Conservation (phyloP, 768 basidiomycete genomes). For the Boletales sp. region DNA sequence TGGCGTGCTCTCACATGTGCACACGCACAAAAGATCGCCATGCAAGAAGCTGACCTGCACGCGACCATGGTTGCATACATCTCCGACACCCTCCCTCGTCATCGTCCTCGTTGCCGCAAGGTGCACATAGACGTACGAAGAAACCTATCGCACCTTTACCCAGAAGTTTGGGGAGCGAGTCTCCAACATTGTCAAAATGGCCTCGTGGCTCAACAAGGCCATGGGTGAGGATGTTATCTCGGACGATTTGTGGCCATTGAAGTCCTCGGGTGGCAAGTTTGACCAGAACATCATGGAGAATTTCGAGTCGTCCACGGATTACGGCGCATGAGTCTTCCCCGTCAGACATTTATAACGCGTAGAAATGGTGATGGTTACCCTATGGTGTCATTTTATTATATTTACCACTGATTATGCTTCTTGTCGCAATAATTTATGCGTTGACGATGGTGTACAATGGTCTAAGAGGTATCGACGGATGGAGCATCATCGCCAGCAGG, state of each 20-base stretch:
- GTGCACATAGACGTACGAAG: slow-evolving; percentile 31
- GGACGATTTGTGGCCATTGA: slow-evolving; percentile 54
- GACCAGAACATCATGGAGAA: slow-evolving; percentile 45
- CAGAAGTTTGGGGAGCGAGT: slow-evolving; percentile 36
- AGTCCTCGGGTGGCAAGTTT: slow-evolving; percentile 41
- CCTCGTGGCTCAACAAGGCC: slow-evolving; percentile 37
- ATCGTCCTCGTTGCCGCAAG: slow-evolving; percentile 42
- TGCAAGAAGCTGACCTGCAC: slow-evolving; percentile 31
- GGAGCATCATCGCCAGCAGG: slow-evolving; percentile 23
- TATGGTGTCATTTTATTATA: slow-evolving; percentile 22
- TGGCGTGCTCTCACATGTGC: slow-evolving; percentile 55
- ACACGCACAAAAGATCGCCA: slow-evolving; percentile 36
- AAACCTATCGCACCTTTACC: slow-evolving; percentile 27
- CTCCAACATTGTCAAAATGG: slow-evolving; percentile 33
- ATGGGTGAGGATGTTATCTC: slow-evolving; percentile 57
- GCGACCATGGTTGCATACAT: slow-evolving; percentile 42
- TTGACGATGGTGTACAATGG: too few relatives aligned
- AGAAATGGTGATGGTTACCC: slow-evolving; percentile 1
- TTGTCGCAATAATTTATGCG: slow-evolving; percentile 24
- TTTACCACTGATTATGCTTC: slow-evolving; percentile 16
- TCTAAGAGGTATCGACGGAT: slow-evolving; percentile 20
- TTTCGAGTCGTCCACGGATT: slow-evolving; percentile 26
- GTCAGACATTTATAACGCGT: too few relatives aligned
- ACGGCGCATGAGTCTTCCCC: too few relatives aligned
- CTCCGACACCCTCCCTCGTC: slow-evolving; percentile 41